Base-by-base conservation (phyloP, 768 basidiomycete species). In the Boletus sp. region DNA sequence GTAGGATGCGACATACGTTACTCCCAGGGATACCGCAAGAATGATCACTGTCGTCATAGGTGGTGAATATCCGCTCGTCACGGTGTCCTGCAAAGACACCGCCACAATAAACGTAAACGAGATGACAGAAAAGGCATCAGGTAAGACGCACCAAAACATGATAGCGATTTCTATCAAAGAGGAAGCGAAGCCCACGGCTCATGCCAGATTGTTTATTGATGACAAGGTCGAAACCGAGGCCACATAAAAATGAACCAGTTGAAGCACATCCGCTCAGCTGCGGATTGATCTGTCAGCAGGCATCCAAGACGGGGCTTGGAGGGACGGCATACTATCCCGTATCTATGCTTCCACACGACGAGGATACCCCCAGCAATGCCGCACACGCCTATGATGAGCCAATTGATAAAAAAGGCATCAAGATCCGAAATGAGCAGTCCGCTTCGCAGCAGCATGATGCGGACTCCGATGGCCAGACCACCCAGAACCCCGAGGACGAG, bases 141-240 rank as follows among this genome's bases (percentile, higher is more conserved):
- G 32, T 5, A 18, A 50, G 20, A 72, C 82, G 55, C 58, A 87
- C 85, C 56, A 77, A 72, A 50, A 75, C 67, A 70, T 89, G 87
- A 29, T 80, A 77, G 10, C 74, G 64, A 61, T 89, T 89, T 44
- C 81, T 75, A 64, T 89, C 87, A 57, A 87, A 78, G 14, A 89
- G 75, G 62, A 77, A 81, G 20, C 87, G 78, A 32, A 89, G 74
- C 3, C 86, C 87, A 20, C 79, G 72, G 61, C 85, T 84, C 77
- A 87, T 78, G 6, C 87, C 87, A 6, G 72, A 69, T 63, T 89
- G 86, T 60, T 78, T 73, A 57, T 86, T 77, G 49, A 86, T 52
- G 47, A 78, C 66, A 5, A 88, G 74, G 68, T 89, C 87, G 11
- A 82, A 63, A 20, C 79, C 85, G 9, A 89, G 76, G 30, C 66